phyloP scores from a whole-genome alignment of 495 filamentous ascomycete genomes.

The Aspergillus leporis region DNA sequence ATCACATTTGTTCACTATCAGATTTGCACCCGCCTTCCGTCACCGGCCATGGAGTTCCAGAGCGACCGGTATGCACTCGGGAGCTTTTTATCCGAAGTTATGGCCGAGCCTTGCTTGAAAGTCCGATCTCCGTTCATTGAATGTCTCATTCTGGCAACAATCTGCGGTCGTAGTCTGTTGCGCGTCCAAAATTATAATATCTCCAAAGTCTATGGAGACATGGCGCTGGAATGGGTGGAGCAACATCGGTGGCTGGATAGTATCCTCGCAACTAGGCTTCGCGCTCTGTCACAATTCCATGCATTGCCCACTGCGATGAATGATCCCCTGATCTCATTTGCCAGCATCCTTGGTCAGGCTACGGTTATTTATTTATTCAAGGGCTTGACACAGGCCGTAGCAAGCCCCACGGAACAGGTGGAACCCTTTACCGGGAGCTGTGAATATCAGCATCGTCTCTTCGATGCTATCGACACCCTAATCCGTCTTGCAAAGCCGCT shows the following conservation, averaged over 20 bases:
- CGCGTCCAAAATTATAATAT: constrained; percentile 35
- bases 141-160: constrained; percentile 42
- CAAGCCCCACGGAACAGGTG: too few relatives aligned
- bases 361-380: not conserved
- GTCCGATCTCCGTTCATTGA: constrained; percentile 43
- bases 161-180: constrained; percentile 43
- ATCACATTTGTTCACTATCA: not conserved
- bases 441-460: too few relatives aligned
- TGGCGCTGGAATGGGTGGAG: constrained; percentile 35
- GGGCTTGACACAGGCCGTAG: too few relatives aligned
- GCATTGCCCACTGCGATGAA: not conserved
- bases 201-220: constrained; percentile 11
- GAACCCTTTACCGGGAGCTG: too few relatives aligned
- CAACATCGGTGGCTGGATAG: constrained; percentile 47
- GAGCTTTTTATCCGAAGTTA: constrained; percentile 44
- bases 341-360: not conserved
- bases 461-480: too few relatives aligned
- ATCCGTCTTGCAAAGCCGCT: too few relatives aligned
- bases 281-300: not conserved
- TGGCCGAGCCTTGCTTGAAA: constrained; percentile 23
- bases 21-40: constrained; percentile 44
- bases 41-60: constrained; percentile 48
- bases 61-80: constrained; percentile 39
- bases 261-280: constrained; percentile 32
- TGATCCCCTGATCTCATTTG: not conserved